Percentiles rank a stretch among this genome's conserved stretches.
Conservation (phyloP, 2,329 filamentous ascomycete genomes). For the Escovopsis sp. region DNA sequence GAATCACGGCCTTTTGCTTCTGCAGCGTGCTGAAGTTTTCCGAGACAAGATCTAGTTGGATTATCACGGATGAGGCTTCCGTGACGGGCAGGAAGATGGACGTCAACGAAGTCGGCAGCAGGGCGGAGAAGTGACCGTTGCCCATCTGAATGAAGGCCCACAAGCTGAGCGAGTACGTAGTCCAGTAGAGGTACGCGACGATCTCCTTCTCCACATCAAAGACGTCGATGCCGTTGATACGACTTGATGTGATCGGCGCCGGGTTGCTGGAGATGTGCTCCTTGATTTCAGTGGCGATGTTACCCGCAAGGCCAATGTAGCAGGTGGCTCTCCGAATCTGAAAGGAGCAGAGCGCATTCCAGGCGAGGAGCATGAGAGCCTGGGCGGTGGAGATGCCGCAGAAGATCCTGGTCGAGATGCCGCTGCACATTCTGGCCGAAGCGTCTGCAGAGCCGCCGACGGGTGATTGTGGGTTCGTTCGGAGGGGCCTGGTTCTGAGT, state of each 20-base stretch:
- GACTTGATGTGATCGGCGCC: conserved; percentile 16
- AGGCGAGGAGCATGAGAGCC: conserved; percentile 20
- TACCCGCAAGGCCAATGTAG: conserved; percentile 20
- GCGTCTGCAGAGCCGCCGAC: conserved; percentile 8
- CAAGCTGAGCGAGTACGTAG: conserved; percentile 22
- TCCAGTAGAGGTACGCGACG: conserved; percentile 24
- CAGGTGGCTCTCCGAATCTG: conserved; percentile 20
- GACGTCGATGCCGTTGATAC: conserved; percentile 27
- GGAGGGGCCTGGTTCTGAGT: conserved; percentile 15
- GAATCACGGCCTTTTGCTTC: conserved; percentile 19
- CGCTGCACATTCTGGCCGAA: conserved; percentile 7
- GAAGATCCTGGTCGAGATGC: conserved; percentile 19
- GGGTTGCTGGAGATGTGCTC: conserved; percentile 15
- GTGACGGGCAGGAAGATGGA: conserved; percentile 16
- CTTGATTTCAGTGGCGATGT: conserved; percentile 17
- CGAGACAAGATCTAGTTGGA: conserved; percentile 20
- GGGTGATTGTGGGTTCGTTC: conserved; percentile 7
- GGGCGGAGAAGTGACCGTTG: conserved; percentile 11
- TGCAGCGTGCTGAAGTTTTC: conserved; percentile 23
- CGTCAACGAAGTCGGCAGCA: conserved; percentile 11
- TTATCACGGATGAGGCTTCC: conserved; percentile 15
- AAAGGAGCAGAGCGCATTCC: conserved; percentile 19
- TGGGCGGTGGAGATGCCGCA: conserved; percentile 19
- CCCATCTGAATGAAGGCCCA: conserved; percentile 24
- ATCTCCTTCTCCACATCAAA: conserved; percentile 25